phyloP scores from a whole-genome alignment of 305 asterid species.

The Plantago rigida region DNA sequence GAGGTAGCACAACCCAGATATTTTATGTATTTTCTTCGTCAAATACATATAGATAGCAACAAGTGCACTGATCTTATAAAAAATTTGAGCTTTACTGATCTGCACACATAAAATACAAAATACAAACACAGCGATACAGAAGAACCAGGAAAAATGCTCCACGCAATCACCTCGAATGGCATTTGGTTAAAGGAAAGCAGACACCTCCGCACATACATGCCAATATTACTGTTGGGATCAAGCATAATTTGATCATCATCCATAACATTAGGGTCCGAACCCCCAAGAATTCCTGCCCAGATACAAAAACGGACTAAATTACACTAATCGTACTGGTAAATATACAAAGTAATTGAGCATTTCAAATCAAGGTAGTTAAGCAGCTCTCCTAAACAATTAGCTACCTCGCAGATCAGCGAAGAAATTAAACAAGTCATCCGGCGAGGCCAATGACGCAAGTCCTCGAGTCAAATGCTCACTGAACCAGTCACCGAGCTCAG shows the following conservation, averaged over 20 bases:
- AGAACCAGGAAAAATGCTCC: not conserved
- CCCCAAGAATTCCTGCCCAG: slow-evolving; percentile 61
- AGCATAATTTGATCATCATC: slow-evolving; percentile 84
- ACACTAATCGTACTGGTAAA: not conserved
- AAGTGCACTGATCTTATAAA: not conserved
- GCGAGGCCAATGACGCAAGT: slow-evolving; percentile 54
- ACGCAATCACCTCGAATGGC: slow-evolving; percentile 69
- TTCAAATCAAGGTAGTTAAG: not conserved
- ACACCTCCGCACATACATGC: slow-evolving; percentile 73
- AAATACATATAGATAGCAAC: not conserved
- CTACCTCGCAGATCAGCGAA: slow-evolving; percentile 72
- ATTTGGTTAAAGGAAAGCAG: slow-evolving; percentile 68
- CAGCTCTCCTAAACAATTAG: not conserved
- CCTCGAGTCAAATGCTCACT: slow-evolving; percentile 50
- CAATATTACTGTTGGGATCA: slow-evolving; percentile 72
- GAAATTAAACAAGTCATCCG: slow-evolving; percentile 79
- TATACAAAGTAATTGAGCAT: not conserved
- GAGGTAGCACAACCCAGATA: not conserved
- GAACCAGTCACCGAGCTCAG: slow-evolving; percentile 58
- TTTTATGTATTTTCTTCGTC: not conserved
- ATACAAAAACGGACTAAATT: not conserved
- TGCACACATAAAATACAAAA: not conserved
- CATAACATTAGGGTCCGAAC: slow-evolving; percentile 49
- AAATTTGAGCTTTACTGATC: not conserved
- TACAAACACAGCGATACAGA: not conserved